Base-by-base conservation (phyloP, 441 rosid species). In the Bruguiera hainesii region DNA sequence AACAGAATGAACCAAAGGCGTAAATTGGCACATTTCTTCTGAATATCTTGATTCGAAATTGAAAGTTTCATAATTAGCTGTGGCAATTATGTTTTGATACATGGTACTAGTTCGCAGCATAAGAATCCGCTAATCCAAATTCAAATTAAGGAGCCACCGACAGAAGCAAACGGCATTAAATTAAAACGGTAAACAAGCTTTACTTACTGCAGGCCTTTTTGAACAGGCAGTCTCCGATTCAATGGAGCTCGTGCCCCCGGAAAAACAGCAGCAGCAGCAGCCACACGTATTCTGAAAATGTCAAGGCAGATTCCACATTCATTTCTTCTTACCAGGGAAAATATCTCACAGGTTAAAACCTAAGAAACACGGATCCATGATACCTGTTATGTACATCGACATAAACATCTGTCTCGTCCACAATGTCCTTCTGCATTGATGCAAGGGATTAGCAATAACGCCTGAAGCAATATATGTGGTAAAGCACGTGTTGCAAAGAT, bases 401-500 rank as follows among this genome's bases (percentile, higher is more conserved):
- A 70, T 89, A 90, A 73, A 87, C 98, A 82, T 93, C 96, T 29
- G 98, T 93, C 83, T 93, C 98, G 71, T 93, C 98, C 60, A 93
- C 97, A 76, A 93, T 93, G 78, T 93, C 96, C 80, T 91, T 96
- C 83, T 91, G 95, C 78, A 65, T 48, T 19, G 65, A 9, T 42
- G 57, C 69, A 51, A 26, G 52, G 35, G 59, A 73, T 70, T 65
- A 73, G 57, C 71, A 67, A 56, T 68, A 16, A 21, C 30, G 35
- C 19, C 53, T n/a, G 16, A 58, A n/a, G 28, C 30, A 49, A 59
- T 30, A 21, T 20, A 50, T 30, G 4, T 71, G 29, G 55, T n/a
- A 18, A 59, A 51, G 18, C 42, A 61, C 66, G 28, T 37, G 42
- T 29, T 60, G 30, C 64, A 53, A 16, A 29, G 15, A 25, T 26